phyloP scores from a whole-genome alignment of 805 yeast genomes.

The Cyberlindnera bimundalis region DNA sequence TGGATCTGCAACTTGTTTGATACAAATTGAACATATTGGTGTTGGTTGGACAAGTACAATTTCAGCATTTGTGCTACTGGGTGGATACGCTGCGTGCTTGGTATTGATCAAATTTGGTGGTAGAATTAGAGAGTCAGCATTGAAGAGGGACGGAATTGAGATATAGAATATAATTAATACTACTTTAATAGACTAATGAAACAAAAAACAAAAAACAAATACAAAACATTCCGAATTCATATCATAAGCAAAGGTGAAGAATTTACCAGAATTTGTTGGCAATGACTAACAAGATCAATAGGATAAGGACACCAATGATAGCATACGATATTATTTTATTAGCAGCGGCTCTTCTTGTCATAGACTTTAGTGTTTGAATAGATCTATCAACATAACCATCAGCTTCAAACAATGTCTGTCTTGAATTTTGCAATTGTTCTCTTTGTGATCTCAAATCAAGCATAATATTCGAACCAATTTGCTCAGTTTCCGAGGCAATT shows the following conservation, averaged over 20 bases:
- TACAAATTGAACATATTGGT: conserved; percentile 45
- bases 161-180: background rate
- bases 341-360: conserved; percentile 92
- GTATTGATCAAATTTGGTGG: conserved; percentile 4
- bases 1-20: conserved; percentile 46
- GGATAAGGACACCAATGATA: conserved; percentile 80
- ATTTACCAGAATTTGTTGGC: conserved; percentile 55
- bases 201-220: too few species aligned
- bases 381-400: conserved; percentile 91
- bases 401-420: conserved; percentile 84
- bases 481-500: conserved; percentile 88
- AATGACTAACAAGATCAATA: conserved; percentile 77
- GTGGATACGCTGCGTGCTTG: conserved; percentile 17
- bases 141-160: conserved; percentile 3
- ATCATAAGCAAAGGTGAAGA: too few species aligned
- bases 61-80: conserved; percentile 31
- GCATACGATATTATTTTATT: conserved; percentile 88
- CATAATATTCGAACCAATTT: conserved; percentile 85
- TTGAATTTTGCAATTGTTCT: conserved; percentile 82
- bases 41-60: conserved; percentile 54
- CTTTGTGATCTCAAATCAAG: conserved; percentile 88
- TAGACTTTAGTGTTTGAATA: conserved; percentile 77
- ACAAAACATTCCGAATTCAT: too few species aligned
- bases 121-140: conserved; percentile 1
- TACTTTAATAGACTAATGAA: background rate